Conservation (phyloP, 768 basidiomycete species). For the Leucosporidium creatinivorum region DNA sequence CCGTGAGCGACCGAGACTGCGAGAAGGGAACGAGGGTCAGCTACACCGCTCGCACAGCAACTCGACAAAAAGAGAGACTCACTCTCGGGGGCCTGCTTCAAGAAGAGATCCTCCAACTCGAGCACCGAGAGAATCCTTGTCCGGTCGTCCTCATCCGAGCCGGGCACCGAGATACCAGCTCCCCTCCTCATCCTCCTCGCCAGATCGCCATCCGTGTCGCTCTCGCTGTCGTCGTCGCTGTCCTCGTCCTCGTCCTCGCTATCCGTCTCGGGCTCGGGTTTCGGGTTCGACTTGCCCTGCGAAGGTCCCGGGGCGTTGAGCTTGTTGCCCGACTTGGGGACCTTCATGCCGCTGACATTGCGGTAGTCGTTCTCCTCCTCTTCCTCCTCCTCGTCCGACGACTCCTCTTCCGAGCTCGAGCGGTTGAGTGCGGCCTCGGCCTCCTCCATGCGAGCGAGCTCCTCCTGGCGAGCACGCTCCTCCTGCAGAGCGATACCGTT, state of each 20-base stretch:
- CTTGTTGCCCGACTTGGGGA: constrained; percentile 39
- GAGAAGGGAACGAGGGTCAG: background rate
- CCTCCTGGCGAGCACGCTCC: constrained; percentile 48
- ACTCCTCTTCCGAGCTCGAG: constrained; percentile 33
- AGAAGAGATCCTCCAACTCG: constrained; percentile 79
- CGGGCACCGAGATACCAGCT: constrained; percentile 24
- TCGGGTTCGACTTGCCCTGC: constrained; percentile 12
- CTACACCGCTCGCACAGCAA: background rate
- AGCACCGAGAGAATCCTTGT: constrained; percentile 72
- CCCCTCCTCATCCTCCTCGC: constrained; percentile 17
- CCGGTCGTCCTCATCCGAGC: constrained; percentile 42
- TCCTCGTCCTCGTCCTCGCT: constrained; percentile 16
- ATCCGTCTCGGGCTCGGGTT: constrained; percentile 42
- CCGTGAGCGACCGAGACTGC: constrained; percentile 46
- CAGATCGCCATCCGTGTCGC: constrained; percentile 21
- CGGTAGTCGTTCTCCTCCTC: constrained; percentile 37
- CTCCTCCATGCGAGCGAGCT: constrained; percentile 36
- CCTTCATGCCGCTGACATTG: constrained; percentile 31
- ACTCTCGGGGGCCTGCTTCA: constrained; percentile 62
- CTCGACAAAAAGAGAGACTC: background rate
- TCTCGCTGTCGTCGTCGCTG: constrained; percentile 7
- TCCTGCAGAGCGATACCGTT: constrained; percentile 79
- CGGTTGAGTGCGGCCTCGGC: constrained; percentile 13
- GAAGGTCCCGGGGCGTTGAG: constrained; percentile 43
- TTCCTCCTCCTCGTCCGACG: constrained; percentile 38